Evolutionary conservation across 106 monocot species (phyloP), one percentile per base, ranked within the genome.

Genomic region (Agapanthus africanus): DNA sequence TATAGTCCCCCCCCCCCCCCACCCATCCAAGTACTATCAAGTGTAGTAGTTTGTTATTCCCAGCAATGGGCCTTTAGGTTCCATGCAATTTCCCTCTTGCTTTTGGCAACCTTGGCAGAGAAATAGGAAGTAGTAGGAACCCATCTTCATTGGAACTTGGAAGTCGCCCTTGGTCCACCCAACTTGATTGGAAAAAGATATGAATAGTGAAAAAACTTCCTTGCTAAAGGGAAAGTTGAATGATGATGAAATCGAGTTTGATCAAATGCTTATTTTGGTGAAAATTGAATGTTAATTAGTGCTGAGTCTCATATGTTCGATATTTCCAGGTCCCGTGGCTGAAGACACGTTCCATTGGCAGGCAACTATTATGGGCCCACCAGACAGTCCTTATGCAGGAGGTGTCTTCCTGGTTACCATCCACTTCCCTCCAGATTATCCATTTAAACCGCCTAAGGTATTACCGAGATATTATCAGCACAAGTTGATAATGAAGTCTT

Each of bases 291-390:
- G 14, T n/a, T 28, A 61, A n/a, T 36, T 33, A 61, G 18, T 35
- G 35, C 34, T 61, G n/a, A 61, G 0, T 46, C 32, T 26, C 14
- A 22, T 46, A 31, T 28, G 3, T 67, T 44, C 9, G 14, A 16
- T 11, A n/a, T 39, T 25, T 37, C 18, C 65, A 74, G 74, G 74
- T 16, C 74, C 74, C 3, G 65, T 74, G 11, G 74, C 64, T 79
- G n/a, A n/a, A n/a, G n/a, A n/a, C n/a, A n/a, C n/a, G n/a, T n/a
- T n/a, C n/a, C n/a, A n/a, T n/a, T n/a, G 79, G 79, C 79, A 79
- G 63, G 79, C 79, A 30, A 79, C 79, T 52, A 79, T 79, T 39
- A 74, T 74, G 74, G 74, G 74, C 13, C 74, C 74, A 25, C 67
- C 67, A 16, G 74, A 74, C 50, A 74, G 74, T 42, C 74, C 74